Conservation (phyloP, 225 moss, liverwort and hornwort species). For the Ulota crispa region DNA sequence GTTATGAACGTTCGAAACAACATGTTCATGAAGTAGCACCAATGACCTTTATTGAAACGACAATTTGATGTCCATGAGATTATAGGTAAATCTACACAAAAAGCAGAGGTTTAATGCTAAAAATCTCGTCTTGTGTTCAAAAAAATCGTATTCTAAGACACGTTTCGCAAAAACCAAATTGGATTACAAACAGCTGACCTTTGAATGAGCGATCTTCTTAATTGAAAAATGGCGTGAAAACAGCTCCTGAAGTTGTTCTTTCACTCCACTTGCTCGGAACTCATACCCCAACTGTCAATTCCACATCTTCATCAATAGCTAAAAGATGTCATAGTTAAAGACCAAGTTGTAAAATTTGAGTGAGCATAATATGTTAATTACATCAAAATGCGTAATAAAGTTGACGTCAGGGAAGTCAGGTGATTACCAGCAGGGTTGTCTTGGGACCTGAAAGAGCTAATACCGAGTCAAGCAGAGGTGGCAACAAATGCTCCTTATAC, state of each 20-base stretch:
- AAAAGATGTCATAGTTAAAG: neutral
- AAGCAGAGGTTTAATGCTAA: neutral
- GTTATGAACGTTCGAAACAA: neutral
- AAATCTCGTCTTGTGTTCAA: neutral
- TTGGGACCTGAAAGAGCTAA: constrained; percentile 81
- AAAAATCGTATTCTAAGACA: neutral
- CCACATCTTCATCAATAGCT: neutral
- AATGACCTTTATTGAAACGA: neutral
- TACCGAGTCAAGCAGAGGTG: constrained; percentile 71
- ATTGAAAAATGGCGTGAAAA: constrained; percentile 71
- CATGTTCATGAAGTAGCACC: neutral
- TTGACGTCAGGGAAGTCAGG: neutral
- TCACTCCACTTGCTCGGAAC: constrained; percentile 81
- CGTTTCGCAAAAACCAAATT: neutral
- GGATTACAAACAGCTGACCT: constrained; percentile 45
- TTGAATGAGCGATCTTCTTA: constrained; percentile 76
- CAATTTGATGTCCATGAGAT: neutral
- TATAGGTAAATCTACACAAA: neutral
- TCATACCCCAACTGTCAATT: constrained; percentile 80
- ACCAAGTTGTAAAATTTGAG: neutral
- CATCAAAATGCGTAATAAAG: neutral
- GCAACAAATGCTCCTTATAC: constrained; percentile 83
- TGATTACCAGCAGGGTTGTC: constrained; percentile 74
- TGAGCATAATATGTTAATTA: neutral
- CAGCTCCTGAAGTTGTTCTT: constrained; percentile 66